Evolutionary conservation across 345 rosid species (phyloP).

Genomic region (Eucalyptus melliodora): DNA sequence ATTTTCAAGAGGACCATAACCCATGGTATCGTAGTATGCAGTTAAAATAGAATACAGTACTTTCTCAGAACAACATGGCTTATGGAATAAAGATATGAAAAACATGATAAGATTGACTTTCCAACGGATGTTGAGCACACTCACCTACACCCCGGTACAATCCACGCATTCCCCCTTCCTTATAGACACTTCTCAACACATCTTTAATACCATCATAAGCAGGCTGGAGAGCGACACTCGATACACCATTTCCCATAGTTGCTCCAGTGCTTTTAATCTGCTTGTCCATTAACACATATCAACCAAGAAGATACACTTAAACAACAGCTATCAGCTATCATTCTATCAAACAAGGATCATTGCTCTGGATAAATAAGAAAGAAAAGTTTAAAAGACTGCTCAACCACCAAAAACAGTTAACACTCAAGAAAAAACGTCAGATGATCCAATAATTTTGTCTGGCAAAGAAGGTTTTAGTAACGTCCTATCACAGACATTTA

Average conservation of each 20-base stretch:
- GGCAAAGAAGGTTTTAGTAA: background rate
- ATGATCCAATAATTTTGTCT: background rate
- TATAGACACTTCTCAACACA: conserved; percentile 63
- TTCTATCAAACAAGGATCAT: background rate
- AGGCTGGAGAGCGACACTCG: conserved; percentile 30
- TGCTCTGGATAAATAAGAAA: background rate
- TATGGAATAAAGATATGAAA: background rate
- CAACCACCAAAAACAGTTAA: background rate
- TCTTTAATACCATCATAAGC: conserved; percentile 63
- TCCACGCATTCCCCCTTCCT: conserved; percentile 74
- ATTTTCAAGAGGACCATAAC: background rate
- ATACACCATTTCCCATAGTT: conserved; percentile 19
- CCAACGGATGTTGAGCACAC: background rate
- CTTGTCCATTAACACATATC: background rate
- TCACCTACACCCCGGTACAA: conserved; percentile 89
- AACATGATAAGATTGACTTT: background rate
- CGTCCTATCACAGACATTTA: background rate
- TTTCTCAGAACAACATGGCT: background rate
- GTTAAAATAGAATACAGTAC: background rate
- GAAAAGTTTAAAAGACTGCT: background rate
- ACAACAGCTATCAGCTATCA: background rate
- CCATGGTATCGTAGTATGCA: background rate
- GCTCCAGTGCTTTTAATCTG: conserved; percentile 46
- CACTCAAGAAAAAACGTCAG: background rate
- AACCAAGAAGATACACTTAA: background rate